phyloP scores from a whole-genome alignment of 495 filamentous ascomycete genomes.

The Aspergillus mulundensis region DNA sequence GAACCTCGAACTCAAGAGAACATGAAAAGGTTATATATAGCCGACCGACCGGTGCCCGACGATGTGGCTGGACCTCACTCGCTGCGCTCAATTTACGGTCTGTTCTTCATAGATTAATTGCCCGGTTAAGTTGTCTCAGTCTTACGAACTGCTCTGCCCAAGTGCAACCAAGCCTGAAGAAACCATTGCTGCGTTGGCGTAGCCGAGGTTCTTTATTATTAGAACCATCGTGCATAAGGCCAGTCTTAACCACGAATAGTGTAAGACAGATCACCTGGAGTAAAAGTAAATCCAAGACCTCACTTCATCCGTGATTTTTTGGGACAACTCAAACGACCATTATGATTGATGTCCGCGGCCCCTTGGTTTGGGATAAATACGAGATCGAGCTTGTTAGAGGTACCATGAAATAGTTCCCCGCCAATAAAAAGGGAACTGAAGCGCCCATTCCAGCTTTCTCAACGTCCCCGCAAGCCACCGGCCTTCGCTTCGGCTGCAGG shows the following conservation, averaged over 20 bases:
- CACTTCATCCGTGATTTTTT: neutral
- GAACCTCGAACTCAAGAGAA: no score
- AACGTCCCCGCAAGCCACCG: neutral
- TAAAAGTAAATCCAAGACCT: neutral
- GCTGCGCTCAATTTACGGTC: neutral
- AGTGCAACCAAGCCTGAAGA: neutral
- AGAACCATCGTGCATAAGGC: slow-evolving; percentile 1
- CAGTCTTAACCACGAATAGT: neutral
- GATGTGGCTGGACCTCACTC: neutral
- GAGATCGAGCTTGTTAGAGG: neutral
- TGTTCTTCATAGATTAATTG: neutral
- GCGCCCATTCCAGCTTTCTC: neutral
- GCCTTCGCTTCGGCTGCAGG: neutral
- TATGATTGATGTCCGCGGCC: no score
- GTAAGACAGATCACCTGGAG: neutral
- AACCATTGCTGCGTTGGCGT: neutral
- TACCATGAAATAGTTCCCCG: neutral
- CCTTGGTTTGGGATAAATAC: neutral
- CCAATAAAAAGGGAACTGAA: neutral
- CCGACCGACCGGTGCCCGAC: neutral
- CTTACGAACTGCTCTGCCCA: neutral
- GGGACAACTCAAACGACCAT: neutral
- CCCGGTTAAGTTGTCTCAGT: neutral
- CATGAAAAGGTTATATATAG: neutral
- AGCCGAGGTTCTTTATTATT: neutral